A percentile compares a stretch with the other conserved stretches of the same genome.
These are phyloP conservation scores for Murraya paniculata DNA, from an alignment of 345 rosid genomes.

Conservation along the genomic window DNA sequence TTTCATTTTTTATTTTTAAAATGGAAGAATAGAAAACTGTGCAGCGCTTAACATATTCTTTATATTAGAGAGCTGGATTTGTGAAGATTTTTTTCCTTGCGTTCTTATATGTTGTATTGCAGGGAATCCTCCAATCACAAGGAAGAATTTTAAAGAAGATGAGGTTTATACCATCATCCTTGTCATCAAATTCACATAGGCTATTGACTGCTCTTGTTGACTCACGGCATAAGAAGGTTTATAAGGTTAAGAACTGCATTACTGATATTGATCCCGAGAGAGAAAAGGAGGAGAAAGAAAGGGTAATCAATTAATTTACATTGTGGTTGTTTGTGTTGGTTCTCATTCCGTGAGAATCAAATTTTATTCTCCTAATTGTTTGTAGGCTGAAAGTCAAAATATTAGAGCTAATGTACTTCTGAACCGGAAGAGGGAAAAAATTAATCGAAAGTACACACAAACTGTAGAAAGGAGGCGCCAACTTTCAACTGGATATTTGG, in stretches of 20 bases:
- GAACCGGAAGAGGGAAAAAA: slow-evolving; percentile 86
- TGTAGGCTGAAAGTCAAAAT: slow-evolving; percentile 86
- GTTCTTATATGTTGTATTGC: slow-evolving; percentile 26
- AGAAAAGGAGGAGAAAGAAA: slow-evolving; percentile 96
- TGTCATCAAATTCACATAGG: slow-evolving; percentile 88
- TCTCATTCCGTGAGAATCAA: neutral
- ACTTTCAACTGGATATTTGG: slow-evolving; percentile 92
- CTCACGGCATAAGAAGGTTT: slow-evolving; percentile 78
- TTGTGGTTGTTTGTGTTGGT: neutral
- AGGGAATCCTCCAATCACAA: slow-evolving; percentile 99
- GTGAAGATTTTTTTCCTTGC: neutral
- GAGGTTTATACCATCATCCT: slow-evolving; percentile 94
- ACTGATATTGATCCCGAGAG: slow-evolving; percentile 99
- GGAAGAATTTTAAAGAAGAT: slow-evolving; percentile 92
- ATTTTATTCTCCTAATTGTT: slow-evolving; percentile 18
- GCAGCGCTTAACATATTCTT: neutral
- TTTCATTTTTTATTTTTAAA: no score
- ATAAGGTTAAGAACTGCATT: slow-evolving; percentile 91
- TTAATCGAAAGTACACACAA: slow-evolving; percentile 77
- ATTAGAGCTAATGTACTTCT: slow-evolving; percentile 86
- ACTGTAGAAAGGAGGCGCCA: slow-evolving; percentile 65
- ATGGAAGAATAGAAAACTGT: neutral
- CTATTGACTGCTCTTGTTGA: slow-evolving; percentile 95
- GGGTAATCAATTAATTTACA: slow-evolving; percentile 45
- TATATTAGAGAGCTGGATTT: neutral